phyloP scores from a whole-genome alignment of 2,329 filamentous ascomycete species.

The Periconia sp. region DNA sequence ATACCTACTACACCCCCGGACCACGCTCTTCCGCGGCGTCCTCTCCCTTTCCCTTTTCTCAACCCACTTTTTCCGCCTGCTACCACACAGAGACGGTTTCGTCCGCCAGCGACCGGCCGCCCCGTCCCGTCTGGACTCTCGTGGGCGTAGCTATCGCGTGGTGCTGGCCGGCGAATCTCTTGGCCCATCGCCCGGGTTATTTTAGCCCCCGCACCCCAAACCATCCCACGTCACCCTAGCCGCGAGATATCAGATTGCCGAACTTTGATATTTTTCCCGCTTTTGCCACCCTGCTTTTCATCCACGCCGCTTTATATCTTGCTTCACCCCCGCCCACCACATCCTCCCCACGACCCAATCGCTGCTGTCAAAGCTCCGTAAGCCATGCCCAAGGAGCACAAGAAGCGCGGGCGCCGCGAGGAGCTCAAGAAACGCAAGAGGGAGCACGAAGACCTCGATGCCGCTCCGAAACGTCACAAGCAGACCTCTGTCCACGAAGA shows the following conservation, averaged over 20 bases:
- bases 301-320: background rate
- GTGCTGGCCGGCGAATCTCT: too few species aligned
- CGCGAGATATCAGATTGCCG: constrained; percentile 1
- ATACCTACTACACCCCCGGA: too few species aligned
- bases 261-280: background rate
- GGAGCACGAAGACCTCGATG: constrained; percentile 44
- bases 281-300: background rate
- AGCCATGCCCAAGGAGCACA: constrained; percentile 61
- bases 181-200: background rate
- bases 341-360: background rate
- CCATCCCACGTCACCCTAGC: background rate
- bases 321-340: background rate
- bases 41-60: too few species aligned
- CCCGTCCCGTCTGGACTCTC: too few species aligned
- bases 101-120: too few species aligned
- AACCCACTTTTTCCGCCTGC: too few species aligned
- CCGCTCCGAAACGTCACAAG: constrained; percentile 38
- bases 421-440: constrained; percentile 55
- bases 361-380: background rate
- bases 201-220: background rate
- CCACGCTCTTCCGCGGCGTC: too few species aligned
- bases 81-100: too few species aligned
- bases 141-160: too few species aligned
- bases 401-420: constrained; percentile 60
- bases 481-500: constrained; percentile 10